These are phyloP conservation scores for Ganoderma lucidum DNA, from an alignment of 1,284 basidiomycete genomes.

Conservation along the genomic window DNA sequence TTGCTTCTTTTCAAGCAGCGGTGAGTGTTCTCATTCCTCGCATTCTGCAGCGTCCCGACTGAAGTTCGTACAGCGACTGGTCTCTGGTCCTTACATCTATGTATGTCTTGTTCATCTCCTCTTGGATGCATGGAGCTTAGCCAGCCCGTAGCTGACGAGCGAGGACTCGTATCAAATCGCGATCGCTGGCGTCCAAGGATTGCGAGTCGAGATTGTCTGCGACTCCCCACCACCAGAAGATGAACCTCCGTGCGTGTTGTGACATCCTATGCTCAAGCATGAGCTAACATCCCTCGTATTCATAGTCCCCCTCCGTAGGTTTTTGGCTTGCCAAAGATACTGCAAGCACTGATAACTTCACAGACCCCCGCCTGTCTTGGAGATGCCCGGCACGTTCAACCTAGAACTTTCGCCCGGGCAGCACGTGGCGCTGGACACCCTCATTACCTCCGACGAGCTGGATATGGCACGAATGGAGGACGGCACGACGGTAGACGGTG, in stretches of 20 bases:
- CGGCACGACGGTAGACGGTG: slow-evolving; percentile 80
- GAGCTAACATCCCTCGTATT: slow-evolving; percentile 22
- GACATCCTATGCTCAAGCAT: neutral
- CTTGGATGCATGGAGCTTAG: slow-evolving; percentile 20
- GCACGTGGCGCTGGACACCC: slow-evolving; percentile 78
- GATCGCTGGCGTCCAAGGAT: slow-evolving; percentile 76
- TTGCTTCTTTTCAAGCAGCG: slow-evolving; percentile 79
- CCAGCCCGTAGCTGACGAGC: slow-evolving; percentile 63
- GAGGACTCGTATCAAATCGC: slow-evolving; percentile 88
- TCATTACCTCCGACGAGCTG: slow-evolving; percentile 74
- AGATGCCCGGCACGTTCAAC: slow-evolving; percentile 85
- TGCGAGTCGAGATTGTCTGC: slow-evolving; percentile 82
- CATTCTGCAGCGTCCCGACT: slow-evolving; percentile 11
- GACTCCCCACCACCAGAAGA: slow-evolving; percentile 79
- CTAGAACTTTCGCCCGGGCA: slow-evolving; percentile 80
- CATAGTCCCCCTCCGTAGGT: slow-evolving; percentile 75
- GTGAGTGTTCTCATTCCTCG: slow-evolving; percentile 50
- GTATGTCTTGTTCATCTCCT: slow-evolving; percentile 48
- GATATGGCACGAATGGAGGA: slow-evolving; percentile 90
- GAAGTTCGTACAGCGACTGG: slow-evolving; percentile 61
- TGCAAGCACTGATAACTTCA: slow-evolving; percentile 8
- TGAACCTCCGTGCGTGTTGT: slow-evolving; percentile 74
- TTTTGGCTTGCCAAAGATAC: neutral
- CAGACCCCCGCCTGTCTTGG: slow-evolving; percentile 82
- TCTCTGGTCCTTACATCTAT: slow-evolving; percentile 81